Evolutionary conservation across 129 eudicot species (phyloP).

Genomic region (Escallonia herrerae): DNA sequence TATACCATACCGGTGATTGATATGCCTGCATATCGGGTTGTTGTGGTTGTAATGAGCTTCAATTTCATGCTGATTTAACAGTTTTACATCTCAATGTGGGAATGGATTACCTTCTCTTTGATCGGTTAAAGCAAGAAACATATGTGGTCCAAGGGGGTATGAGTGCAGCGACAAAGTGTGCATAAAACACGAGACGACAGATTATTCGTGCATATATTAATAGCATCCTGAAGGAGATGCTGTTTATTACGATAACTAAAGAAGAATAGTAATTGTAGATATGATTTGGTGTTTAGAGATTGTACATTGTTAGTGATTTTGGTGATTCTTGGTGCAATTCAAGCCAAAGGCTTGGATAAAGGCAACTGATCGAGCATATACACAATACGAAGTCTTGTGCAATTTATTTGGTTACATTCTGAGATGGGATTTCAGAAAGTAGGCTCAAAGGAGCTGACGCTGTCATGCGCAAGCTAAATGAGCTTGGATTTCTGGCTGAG

Average conservation of each 20-base stretch:
- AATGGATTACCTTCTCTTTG: background rate
- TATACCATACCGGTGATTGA: too few species aligned
- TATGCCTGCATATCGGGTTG: background rate
- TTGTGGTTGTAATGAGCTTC: background rate
- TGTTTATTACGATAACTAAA: background rate
- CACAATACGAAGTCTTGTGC: background rate
- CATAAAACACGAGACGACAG: background rate
- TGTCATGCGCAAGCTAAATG: conserved; percentile 6
- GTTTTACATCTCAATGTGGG: conserved; percentile 1
- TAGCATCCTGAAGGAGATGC: background rate
- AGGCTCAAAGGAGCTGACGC: background rate
- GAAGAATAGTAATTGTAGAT: background rate
- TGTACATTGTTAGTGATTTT: conserved; percentile 1
- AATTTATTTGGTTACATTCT: background rate
- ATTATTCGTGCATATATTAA: background rate
- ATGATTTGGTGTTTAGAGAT: background rate
- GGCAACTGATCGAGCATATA: background rate
- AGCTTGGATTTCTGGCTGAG: conserved; percentile 1
- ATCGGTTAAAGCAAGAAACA: background rate
- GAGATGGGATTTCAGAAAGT: background rate
- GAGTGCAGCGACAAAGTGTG: background rate
- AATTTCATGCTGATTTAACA: background rate
- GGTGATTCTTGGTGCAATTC: background rate
- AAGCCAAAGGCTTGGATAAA: background rate
- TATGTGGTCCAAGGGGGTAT: background rate